Evolutionary conservation across 345 rosid genomes (phyloP).

Genomic region (Tarenaya hassleriana): DNA sequence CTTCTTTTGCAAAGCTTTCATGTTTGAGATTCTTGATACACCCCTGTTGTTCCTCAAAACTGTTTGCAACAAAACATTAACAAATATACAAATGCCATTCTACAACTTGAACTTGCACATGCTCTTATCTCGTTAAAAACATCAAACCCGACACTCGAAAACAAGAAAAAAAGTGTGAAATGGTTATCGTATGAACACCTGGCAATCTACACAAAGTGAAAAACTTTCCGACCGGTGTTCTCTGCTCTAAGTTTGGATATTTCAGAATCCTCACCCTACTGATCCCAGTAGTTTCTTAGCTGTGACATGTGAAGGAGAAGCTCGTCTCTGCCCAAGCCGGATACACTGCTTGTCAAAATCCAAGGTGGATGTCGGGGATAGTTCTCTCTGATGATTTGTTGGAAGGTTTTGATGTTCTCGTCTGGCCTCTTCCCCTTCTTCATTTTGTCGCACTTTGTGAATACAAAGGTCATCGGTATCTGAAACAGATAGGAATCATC

Average conservation of each 20-base stretch:
- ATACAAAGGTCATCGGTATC: conserved; percentile 84
- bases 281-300: conserved; percentile 42
- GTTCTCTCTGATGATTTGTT: conserved; percentile 55
- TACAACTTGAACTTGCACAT: not conserved
- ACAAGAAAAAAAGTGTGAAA: too few relatives aligned
- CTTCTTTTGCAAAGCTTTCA: not conserved
- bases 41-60: too few relatives aligned
- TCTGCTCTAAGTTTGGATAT: not conserved
- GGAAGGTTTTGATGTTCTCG: conserved; percentile 71
- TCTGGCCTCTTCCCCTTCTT: conserved; percentile 79
- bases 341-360: conserved; percentile 93
- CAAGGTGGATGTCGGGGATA: conserved; percentile 66
- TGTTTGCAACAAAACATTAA: too few relatives aligned
- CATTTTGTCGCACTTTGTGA: conserved; percentile 86
- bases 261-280: conserved; percentile 16
- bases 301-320: conserved; percentile 85
- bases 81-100: too few relatives aligned
- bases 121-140: not conserved
- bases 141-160: not conserved
- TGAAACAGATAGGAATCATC: too few relatives aligned
- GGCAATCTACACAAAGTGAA: not conserved
- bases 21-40: conserved; percentile 1
- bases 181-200: too few relatives aligned
- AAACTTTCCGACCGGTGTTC: too few relatives aligned
- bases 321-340: conserved; percentile 80